Conservation (phyloP, 2,329 filamentous ascomycete species). For the Didymella pinodella region DNA sequence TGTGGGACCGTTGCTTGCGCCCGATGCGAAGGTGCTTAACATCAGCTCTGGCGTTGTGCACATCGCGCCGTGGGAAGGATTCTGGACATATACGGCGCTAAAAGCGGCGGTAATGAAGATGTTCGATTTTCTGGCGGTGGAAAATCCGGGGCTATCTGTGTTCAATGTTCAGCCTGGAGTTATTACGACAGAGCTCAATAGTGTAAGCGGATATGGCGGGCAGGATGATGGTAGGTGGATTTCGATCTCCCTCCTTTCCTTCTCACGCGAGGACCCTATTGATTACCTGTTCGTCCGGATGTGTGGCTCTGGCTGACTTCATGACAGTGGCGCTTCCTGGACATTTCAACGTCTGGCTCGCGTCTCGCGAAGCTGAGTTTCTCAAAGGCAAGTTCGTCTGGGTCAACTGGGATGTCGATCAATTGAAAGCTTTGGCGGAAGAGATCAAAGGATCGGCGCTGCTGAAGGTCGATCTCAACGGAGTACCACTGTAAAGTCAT, state of each 20-base stretch:
- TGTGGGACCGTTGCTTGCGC: background rate
- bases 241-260: background rate
- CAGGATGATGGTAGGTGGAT: background rate
- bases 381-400: background rate
- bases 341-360: background rate
- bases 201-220: background rate
- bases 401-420: background rate
- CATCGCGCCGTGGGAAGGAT: background rate
- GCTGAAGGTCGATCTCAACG: background rate
- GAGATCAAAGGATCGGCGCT: background rate
- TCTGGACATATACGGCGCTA: background rate
- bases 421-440: background rate
- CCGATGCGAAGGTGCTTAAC: background rate
- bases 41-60: background rate
- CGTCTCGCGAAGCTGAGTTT: background rate
- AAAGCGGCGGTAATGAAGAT: background rate
- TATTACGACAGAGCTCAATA: background rate
- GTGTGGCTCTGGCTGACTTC: background rate
- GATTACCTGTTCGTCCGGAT: background rate
- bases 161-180: background rate
- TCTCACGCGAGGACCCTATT: too few relatives aligned
- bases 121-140: background rate
- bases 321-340: background rate
- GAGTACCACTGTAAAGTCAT: background rate
- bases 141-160: background rate